phyloP scores from a whole-genome alignment of 192 early-diverging fungal species.

The Coemansia aciculifera region DNA sequence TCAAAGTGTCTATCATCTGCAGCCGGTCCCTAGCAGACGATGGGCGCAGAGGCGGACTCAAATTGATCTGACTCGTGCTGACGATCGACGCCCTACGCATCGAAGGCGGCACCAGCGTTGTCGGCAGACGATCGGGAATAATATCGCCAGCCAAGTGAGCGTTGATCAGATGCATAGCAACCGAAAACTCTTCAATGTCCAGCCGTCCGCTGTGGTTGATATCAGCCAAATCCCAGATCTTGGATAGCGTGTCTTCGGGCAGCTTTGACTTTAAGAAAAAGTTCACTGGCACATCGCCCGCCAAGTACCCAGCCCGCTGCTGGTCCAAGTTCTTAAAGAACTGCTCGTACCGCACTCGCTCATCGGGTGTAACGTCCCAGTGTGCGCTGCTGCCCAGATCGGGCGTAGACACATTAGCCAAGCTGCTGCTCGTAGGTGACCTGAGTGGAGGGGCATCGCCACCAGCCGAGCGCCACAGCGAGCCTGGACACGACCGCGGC shows the following conservation, averaged over 20 bases:
- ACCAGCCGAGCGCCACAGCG: conserved; percentile 58
- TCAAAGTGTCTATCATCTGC: conserved; percentile 27
- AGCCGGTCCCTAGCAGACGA: conserved; percentile 18
- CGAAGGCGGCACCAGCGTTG: conserved; percentile 51
- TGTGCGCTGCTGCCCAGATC: conserved; percentile 29
- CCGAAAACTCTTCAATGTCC: conserved; percentile 72
- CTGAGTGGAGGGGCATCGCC: conserved; percentile 50
- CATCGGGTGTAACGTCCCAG: conserved; percentile 78
- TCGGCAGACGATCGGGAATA: conserved; percentile 56
- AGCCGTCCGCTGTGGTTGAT: conserved; percentile 62
- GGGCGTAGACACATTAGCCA: conserved; percentile 29
- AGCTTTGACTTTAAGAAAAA: conserved; percentile 84
- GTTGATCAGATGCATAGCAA: conserved; percentile 79
- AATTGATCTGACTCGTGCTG: conserved; percentile 41
- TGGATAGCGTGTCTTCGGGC: conserved; percentile 63
- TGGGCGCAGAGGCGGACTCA: conserved; percentile 38
- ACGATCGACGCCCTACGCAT: conserved; percentile 36
- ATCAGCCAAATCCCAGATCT: conserved; percentile 81
- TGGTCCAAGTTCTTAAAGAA: conserved; percentile 79
- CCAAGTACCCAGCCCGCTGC: conserved; percentile 60
- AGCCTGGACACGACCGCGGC: conserved; percentile 68
- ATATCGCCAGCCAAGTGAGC: conserved; percentile 56
- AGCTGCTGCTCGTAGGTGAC: conserved; percentile 27
- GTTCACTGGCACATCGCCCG: conserved; percentile 70
- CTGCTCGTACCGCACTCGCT: conserved; percentile 70